Conservation (phyloP, 176 grass and related monocot species). For the Elymus sibiricus region DNA sequence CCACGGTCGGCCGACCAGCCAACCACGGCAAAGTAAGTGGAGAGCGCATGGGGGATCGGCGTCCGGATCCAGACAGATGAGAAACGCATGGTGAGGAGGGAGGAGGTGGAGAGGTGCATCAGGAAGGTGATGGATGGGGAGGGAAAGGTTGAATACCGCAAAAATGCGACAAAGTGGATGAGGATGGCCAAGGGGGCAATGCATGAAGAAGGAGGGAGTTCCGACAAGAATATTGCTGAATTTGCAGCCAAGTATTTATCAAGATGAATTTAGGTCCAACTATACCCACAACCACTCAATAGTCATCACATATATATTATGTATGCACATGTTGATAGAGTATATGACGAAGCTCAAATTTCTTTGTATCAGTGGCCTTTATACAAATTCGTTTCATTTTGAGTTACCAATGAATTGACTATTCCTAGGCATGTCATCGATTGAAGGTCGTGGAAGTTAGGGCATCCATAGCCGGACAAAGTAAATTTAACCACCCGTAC, state of each 20-base stretch:
- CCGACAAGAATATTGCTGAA: constrained; percentile 29
- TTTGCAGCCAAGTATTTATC: constrained; percentile 20
- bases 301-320: too few relatives aligned
- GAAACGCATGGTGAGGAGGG: not conserved
- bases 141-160: constrained; percentile 13
- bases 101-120: constrained; percentile 19
- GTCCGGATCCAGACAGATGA: not conserved
- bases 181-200: constrained; percentile 30
- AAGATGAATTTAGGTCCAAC: not conserved
- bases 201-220: constrained; percentile 29
- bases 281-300: too few relatives aligned
- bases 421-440: too few relatives aligned
- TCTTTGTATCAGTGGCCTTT: too few relatives aligned
- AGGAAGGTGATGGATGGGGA: constrained; percentile 28
- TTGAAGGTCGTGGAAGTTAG: too few relatives aligned
- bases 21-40: constrained; percentile 36
- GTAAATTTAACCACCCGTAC: too few relatives aligned
- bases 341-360: too few relatives aligned
- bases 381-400: too few relatives aligned
- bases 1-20: constrained; percentile 46
- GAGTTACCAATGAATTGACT: too few relatives aligned
- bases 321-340: too few relatives aligned
- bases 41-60: constrained; percentile 37
- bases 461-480: too few relatives aligned
- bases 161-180: constrained; percentile 19